Evolutionary conservation across 306 rosid species (phyloP).

Genomic region (Prunus mira): DNA sequence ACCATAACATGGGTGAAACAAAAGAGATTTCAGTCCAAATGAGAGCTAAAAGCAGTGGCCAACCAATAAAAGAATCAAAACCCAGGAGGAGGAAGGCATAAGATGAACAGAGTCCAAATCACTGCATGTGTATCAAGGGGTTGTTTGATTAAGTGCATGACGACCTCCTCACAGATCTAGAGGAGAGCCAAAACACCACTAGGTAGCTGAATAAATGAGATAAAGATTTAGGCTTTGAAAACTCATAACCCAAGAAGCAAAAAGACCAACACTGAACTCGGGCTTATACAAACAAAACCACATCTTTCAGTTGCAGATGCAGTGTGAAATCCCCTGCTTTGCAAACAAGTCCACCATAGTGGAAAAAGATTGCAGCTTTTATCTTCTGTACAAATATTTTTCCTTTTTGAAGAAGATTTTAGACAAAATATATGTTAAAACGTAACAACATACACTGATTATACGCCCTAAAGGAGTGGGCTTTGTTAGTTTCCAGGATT

Average conservation of each 20-base stretch:
- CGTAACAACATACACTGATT: conserved; percentile 14
- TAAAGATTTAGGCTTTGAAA: conserved; percentile 2
- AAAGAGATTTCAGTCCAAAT: conserved; percentile 10
- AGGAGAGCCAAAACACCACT: not conserved
- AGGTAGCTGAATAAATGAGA: conserved; percentile 5
- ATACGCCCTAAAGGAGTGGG: conserved; percentile 34
- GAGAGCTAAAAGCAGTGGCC: not conserved
- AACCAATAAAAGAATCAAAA: not conserved
- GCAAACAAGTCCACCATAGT: conserved; percentile 1
- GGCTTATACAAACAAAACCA: not conserved
- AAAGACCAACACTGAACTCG: not conserved
- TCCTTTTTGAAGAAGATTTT: not conserved
- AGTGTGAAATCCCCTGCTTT: not conserved
- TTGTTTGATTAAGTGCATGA: conserved; percentile 1
- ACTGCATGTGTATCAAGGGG: not conserved
- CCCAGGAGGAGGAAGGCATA: too few relatives aligned
- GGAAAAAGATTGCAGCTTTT: conserved; percentile 17
- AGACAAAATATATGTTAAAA: not conserved
- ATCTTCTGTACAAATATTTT: not conserved
- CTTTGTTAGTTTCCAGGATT: conserved; percentile 18
- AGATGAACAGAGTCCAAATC: not conserved
- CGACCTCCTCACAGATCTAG: conserved; percentile 11
- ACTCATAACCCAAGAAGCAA: not conserved
- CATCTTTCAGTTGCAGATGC: not conserved
- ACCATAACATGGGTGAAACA: not conserved